These are phyloP conservation scores for Metschnikowia shivogae DNA, from an alignment of 805 yeast species.

Conservation along the genomic window DNA sequence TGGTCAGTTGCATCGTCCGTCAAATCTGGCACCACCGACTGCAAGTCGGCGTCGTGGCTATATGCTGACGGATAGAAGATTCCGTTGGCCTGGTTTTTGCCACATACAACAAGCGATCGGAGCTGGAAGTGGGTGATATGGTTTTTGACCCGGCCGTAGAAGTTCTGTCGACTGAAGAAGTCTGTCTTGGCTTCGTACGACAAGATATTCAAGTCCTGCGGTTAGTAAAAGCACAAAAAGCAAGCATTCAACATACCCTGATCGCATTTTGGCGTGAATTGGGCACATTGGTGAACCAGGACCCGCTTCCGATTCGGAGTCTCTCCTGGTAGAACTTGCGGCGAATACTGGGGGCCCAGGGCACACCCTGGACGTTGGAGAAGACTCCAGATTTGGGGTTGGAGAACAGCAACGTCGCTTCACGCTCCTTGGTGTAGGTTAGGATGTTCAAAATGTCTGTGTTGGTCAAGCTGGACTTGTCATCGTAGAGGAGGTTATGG, in stretches of 20 bases:
- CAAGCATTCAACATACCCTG: constrained; percentile 25
- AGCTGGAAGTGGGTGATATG: constrained; percentile 56
- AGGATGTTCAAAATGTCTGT: constrained; percentile 34
- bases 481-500: constrained; percentile 37
- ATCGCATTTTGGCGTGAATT: constrained; percentile 30
- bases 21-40: constrained; percentile 20
- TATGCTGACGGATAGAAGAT: constrained; percentile 39
- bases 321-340: constrained; percentile 32
- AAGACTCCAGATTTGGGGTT: constrained; percentile 1
- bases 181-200: constrained; percentile 26
- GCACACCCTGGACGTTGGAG: constrained; percentile 36
- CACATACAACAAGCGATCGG: constrained; percentile 45
- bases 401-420: constrained; percentile 31
- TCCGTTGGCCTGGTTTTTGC: constrained; percentile 29
- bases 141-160: constrained; percentile 43
- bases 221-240: constrained; percentile 19
- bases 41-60: constrained; percentile 28
- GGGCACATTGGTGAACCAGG: constrained; percentile 39
- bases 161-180: constrained; percentile 36
- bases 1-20: constrained; percentile 16
- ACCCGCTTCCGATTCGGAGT: constrained; percentile 28
- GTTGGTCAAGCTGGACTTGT: constrained; percentile 28
- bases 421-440: constrained; percentile 34
- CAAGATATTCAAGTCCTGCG: constrained; percentile 18
- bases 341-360: constrained; percentile 32